These are phyloP conservation scores for Plasmodium fragile DNA, from an alignment of 169 alveolate genomes.

Conservation along the genomic window DNA sequence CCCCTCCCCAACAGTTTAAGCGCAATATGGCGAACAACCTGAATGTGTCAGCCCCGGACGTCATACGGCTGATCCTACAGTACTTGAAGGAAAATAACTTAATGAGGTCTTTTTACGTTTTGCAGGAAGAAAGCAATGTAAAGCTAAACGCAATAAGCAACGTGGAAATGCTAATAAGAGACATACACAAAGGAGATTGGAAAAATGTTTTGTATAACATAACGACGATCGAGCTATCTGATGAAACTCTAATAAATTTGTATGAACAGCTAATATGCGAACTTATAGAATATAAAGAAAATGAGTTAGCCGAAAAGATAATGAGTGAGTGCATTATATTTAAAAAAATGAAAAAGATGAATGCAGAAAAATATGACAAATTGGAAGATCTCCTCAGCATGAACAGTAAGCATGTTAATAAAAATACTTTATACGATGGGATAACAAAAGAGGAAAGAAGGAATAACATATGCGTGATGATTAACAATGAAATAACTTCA, in stretches of 20 bases:
- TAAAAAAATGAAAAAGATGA: conserved; percentile 69
- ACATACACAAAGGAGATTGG: conserved; percentile 86
- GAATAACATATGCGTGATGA: conserved; percentile 59
- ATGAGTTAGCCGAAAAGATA: conserved; percentile 78
- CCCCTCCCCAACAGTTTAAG: too few species aligned
- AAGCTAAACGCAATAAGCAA: conserved; percentile 81
- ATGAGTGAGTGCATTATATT: conserved; percentile 67
- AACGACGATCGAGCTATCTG: conserved; percentile 83
- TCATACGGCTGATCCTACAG: conserved; percentile 80
- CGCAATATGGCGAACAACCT: conserved; percentile 14
- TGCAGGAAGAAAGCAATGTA: conserved; percentile 86
- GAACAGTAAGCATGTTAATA: conserved; percentile 16
- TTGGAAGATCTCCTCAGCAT: conserved; percentile 18
- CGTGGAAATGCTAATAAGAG: conserved; percentile 82
- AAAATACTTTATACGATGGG: conserved; percentile 60
- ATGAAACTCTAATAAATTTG: conserved; percentile 79
- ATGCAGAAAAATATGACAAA: conserved; percentile 45
- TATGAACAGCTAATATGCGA: conserved; percentile 86
- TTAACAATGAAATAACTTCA: conserved; percentile 78
- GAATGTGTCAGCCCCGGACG: conserved; percentile 64
- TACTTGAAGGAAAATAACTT: conserved; percentile 83
- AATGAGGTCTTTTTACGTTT: conserved; percentile 79
- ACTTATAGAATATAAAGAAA: conserved; percentile 83
- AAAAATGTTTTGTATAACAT: conserved; percentile 82
- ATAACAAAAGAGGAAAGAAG: conserved; percentile 71